Evolutionary conservation across 139 green algal species (phyloP).

Genomic region (Dunaliella primolecta): DNA sequence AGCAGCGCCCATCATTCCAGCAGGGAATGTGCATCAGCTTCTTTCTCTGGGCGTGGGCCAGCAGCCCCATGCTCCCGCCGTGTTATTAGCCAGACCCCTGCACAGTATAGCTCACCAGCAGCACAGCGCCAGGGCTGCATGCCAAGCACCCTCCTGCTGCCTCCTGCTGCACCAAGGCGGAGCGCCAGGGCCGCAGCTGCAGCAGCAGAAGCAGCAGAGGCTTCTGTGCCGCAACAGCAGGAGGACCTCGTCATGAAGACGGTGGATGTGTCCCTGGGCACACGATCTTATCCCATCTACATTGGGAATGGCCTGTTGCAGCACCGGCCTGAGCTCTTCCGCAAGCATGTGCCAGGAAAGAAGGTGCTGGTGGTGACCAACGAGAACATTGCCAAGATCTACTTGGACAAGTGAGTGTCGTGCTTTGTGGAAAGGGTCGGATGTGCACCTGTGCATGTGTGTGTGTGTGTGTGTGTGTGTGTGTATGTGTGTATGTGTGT

Average conservation of each 20-base stretch:
- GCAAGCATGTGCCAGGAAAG: slow-evolving; percentile 86
- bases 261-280: slow-evolving; percentile 81
- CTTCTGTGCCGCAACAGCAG: neutral
- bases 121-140: neutral
- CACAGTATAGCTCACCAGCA: too few relatives aligned
- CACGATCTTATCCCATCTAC: slow-evolving; percentile 96
- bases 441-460: neutral
- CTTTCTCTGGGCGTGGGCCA: too few relatives aligned
- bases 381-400: slow-evolving; percentile 87
- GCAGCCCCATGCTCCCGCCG: too few relatives aligned
- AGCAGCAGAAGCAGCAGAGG: neutral
- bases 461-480: neutral
- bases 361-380: slow-evolving; percentile 95
- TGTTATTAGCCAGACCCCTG: too few relatives aligned
- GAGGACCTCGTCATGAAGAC: slow-evolving; percentile 38
- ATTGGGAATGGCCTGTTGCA: slow-evolving; percentile 84
- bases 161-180: too few relatives aligned
- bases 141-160: neutral
- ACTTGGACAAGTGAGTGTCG: slow-evolving; percentile 76
- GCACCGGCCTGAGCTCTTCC: slow-evolving; percentile 60
- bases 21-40: too few relatives aligned
- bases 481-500: neutral
- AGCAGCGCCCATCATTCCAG: too few relatives aligned
- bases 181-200: neutral
- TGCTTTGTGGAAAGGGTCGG: neutral